Conservation (phyloP, 2,329 filamentous ascomycete genomes). For the Monilinia aucupariae region DNA sequence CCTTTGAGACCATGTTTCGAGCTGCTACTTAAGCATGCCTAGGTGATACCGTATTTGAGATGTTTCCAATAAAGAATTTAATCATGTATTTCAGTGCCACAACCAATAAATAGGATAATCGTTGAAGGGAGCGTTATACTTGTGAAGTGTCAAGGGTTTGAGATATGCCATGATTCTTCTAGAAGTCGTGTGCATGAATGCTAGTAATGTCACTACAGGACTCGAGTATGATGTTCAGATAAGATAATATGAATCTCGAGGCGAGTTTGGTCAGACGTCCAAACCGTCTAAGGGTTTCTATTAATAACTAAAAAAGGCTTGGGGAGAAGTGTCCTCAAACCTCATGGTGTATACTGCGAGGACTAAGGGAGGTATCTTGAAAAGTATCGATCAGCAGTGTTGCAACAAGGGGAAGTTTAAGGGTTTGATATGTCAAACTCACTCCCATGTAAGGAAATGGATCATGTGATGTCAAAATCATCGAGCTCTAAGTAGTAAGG, state of each 20-base stretch:
- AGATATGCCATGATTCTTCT: neutral
- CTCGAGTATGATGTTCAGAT: neutral
- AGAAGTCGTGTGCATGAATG: slow-evolving; percentile 5
- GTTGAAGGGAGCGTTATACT: neutral
- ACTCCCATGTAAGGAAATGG: neutral
- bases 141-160: neutral
- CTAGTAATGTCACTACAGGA: too few relatives aligned
- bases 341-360: too few relatives aligned
- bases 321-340: neutral
- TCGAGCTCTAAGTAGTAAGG: too few relatives aligned
- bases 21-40: neutral
- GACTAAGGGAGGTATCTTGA: too few relatives aligned
- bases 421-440: neutral
- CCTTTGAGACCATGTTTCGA: too few relatives aligned
- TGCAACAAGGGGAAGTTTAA: too few relatives aligned
- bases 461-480: slow-evolving; percentile 2
- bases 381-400: too few relatives aligned
- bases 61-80: neutral
- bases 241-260: neutral
- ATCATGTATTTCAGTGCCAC: too few relatives aligned
- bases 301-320: neutral
- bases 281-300: neutral
- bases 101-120: neutral
- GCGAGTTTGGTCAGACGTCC: neutral
- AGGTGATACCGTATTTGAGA: too few relatives aligned